Conservation (phyloP, 164 flowering plant genomes). For the Berberis thunbergii region DNA sequence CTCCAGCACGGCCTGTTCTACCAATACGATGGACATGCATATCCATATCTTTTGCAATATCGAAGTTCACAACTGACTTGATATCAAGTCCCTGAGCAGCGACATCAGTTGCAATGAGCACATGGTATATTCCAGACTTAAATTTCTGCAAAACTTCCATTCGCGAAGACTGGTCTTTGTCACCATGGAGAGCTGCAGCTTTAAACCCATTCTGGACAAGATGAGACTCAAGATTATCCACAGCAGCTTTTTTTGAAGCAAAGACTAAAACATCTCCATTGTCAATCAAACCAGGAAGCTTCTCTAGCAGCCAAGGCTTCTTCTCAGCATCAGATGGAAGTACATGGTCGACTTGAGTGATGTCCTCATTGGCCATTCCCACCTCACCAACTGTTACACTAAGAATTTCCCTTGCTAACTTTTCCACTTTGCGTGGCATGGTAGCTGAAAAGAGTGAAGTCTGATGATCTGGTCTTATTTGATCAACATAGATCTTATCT, state of each 20-base stretch:
- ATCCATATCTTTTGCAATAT: conserved; percentile 93
- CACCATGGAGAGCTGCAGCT: conserved; percentile 95
- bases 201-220: conserved; percentile 53
- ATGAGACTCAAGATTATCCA: conserved; percentile 80
- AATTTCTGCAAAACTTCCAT: conserved; percentile 81
- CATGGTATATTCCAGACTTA: conserved; percentile 74
- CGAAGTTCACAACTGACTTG: conserved; percentile 90
- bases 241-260: conserved; percentile 80
- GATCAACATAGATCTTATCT: conserved; percentile 90
- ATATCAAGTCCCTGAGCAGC: conserved; percentile 99
- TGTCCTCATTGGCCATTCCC: conserved; percentile 95
- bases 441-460: conserved; percentile 96
- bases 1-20: conserved; percentile 99
- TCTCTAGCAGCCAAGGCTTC: conserved; percentile 85
- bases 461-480: conserved; percentile 92
- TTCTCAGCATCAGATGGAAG: conserved; percentile 79
- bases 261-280: conserved; percentile 87
- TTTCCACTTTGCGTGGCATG: conserved; percentile 89
- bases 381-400: conserved; percentile 83
- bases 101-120: conserved; percentile 92
- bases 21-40: conserved; percentile 99
- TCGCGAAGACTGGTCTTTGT: conserved; percentile 92
- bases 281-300: conserved; percentile 83
- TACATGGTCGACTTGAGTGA: conserved; percentile 83
- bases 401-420: conserved; percentile 82